Evolutionary conservation across 2,329 filamentous ascomycete genomes (phyloP).

Genomic region (Stachybotrys chlorohalonatus): DNA sequence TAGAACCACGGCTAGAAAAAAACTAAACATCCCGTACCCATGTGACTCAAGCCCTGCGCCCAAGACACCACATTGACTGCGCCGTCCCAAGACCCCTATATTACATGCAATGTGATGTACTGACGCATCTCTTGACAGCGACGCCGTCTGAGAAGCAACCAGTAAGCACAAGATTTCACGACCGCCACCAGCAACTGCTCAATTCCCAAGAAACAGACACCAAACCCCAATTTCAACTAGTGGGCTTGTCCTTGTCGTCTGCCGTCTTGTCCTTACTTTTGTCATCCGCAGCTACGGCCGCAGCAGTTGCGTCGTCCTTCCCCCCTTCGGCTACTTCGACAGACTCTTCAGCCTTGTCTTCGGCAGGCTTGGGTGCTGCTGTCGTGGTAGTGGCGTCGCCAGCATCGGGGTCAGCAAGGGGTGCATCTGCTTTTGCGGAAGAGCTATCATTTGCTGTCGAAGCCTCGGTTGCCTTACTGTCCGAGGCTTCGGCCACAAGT

Average conservation of each 20-base stretch:
- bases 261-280: constrained; percentile 17
- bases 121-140: too few relatives aligned
- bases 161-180: background rate
- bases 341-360: constrained; percentile 14
- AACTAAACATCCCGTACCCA: background rate
- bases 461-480: constrained; percentile 11
- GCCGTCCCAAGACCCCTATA: background rate
- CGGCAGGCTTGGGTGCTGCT: constrained; percentile 6
- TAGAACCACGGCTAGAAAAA: background rate
- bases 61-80: background rate
- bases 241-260: constrained; percentile 9
- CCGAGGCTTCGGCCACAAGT: constrained; percentile 17
- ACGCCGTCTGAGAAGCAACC: too few relatives aligned
- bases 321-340: constrained; percentile 4
- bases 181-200: background rate
- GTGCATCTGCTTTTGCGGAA: background rate
- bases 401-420: background rate
- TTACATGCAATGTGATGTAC: background rate
- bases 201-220: background rate
- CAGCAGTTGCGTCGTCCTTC: constrained; percentile 9
- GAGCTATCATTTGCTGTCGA: constrained; percentile 9
- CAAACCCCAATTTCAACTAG: background rate
- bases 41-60: background rate
- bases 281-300: constrained; percentile 25
- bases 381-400: background rate